Base-by-base conservation (phyloP, 192 early-diverging fungal species). In the Coemansia guatemalensis region DNA sequence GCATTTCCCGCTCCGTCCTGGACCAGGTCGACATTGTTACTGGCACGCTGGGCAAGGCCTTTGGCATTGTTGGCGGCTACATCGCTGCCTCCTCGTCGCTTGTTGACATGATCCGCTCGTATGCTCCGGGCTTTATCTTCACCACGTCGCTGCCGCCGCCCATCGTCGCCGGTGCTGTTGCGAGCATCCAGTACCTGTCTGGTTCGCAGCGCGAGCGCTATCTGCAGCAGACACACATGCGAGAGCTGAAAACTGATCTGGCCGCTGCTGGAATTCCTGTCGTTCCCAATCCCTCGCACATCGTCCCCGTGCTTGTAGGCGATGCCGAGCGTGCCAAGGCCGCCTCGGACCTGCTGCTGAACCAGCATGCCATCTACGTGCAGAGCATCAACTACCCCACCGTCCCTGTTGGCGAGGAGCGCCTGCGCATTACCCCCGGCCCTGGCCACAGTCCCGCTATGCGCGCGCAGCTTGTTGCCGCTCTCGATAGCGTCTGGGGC, bases 371-470 rank as follows among this genome's bases (percentile, higher is more conserved):
- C 60, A 97, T 99, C 72, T 99, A 99, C 77, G 97, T 97, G 44
- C 97, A 99, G 84, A 87, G 85, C 73, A 99, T 99, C 86, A 99
- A 99, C 84, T 99, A 93, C 81, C 97, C 97, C 25, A 99, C 97
- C 25, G 95, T 99, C 12, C 78, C 91, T 51, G 85, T 87, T 6
- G 97, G 97, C 48, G 91, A 99, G 81, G 97, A 99, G 82, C 88
- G 97, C 53, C 88, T 99, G 60, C 89, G 97, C 32, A 97, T 99
- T 82, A 99, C 97, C 11, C 97, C 97, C 3, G 93, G 95, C 53
- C 97, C 97, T 26, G 95, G 95, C 44, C 97, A 99, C 82, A 89
- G 79, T 65, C 68, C 70, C 25, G 82, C 77, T 54, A 93, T 93
- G 88, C 92, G 92, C 73, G 85, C 90, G 51, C 83, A 88, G 41